Evolutionary conservation across 1,284 basidiomycete genomes (phyloP).

Genomic region (Cystobasidium sp.): DNA sequence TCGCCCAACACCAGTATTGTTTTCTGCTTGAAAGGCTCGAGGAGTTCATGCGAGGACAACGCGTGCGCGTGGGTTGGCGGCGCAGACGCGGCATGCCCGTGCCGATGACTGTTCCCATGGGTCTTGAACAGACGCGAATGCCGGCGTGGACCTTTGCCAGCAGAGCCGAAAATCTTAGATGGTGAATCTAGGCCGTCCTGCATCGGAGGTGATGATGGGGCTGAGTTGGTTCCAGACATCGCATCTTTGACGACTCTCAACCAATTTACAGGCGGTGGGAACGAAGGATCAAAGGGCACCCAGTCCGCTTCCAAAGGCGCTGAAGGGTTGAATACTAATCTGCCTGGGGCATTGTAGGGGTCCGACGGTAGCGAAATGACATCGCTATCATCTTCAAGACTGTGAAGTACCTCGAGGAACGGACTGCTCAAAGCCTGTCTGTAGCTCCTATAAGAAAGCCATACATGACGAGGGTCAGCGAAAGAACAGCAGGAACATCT

Average conservation of each 20-base stretch:
- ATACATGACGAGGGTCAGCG: not conserved
- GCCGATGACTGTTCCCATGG: not conserved
- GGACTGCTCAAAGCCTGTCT: not conserved
- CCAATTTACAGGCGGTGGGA: not conserved
- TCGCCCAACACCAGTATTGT: not conserved
- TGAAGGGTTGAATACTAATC: not conserved
- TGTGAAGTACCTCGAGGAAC: not conserved
- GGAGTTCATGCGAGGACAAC: not conserved
- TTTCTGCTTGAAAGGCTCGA: not conserved
- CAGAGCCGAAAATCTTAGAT: not conserved
- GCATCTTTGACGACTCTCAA: not conserved
- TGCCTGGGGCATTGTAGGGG: not conserved
- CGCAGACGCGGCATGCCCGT: not conserved
- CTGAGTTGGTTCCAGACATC: not conserved
- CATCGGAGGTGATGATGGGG: not conserved
- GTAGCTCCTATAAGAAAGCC: not conserved
- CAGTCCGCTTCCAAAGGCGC: constrained; percentile 2
- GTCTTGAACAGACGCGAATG: not conserved
- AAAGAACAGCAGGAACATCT: not conserved
- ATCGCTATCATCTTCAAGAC: not conserved
- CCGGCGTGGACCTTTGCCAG: not conserved
- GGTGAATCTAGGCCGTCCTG: not conserved
- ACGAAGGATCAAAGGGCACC: not conserved
- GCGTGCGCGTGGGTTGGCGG: not conserved
- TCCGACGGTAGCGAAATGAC: not conserved